Evolutionary conservation across 805 yeast genomes (phyloP), one percentile per base, ranked within the genome.

Genomic region (Suhomyces sp.): DNA sequence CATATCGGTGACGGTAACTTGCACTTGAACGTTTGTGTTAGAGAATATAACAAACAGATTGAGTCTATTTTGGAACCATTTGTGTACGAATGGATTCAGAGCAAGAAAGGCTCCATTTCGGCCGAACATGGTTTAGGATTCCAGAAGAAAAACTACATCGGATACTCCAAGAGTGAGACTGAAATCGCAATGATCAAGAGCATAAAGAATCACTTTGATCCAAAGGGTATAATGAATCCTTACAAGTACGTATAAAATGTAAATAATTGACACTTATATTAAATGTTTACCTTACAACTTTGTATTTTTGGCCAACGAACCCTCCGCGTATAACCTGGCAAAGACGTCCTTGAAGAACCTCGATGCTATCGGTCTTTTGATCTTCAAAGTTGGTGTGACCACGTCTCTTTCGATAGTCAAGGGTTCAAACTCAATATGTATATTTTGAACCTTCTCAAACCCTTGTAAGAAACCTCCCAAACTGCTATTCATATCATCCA

Each of bases 121-220:
- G 99, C 99, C 26, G 99, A 94, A 71, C 99, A 94, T 69, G 99
- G 99, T 13, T 78, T 94, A 53, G 99, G 99, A 0, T 90, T 94
- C 82, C 97, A 93, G 65, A 94, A 94, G 86, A 90, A 87, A 62
- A 88, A 89, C 65, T 94, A 88, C 68, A 80, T 93, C 60, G 86
- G 86, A 8, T 94, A 93, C 74, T 81, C 96, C 49, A 94, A 92
- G 77, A 82, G 83, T 57, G 84, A 79, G 10, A 73, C 75, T 49
- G 92, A 90, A 68, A 82, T 94, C 54, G 66, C 75, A 41, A 68
- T 91, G 74, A 92, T 94, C 80, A 86, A 85, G 67, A 84, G 84
- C 40, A 71, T 94, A 61, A 94, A 93, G 74, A 61, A 76, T n/a
- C 84, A 82, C 60, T 92, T 83, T 65, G 99, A 94, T 76, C 97